Evolutionary conservation across 148 eudicot species (phyloP).

Genomic region (Camellia lanceoleosa): DNA sequence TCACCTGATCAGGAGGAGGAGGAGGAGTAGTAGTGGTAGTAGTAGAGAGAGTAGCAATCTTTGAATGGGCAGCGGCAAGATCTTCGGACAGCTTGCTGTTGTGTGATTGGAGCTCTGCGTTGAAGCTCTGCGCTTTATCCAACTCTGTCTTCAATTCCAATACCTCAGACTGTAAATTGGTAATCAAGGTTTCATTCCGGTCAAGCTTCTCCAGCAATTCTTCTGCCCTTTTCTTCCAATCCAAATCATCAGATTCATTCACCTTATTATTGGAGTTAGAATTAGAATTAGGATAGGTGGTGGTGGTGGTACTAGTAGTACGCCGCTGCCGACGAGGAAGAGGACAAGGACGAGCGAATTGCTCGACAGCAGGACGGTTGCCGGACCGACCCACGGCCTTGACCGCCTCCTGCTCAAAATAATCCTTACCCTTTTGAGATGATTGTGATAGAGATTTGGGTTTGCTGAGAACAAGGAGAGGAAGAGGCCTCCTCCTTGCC

Average conservation of each 20-base stretch:
- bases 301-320: too few species aligned
- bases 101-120: conserved; percentile 16
- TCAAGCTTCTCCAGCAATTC: neutral
- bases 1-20: too few species aligned
- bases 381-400: neutral
- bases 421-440: neutral
- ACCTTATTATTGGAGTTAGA: neutral
- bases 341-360: neutral
- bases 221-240: neutral
- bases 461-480: neutral
- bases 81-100: conserved; percentile 19
- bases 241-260: neutral
- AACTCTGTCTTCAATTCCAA: conserved; percentile 23
- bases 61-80: conserved; percentile 20
- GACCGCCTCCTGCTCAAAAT: neutral
- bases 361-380: conserved; percentile 7
- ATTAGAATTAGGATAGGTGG: neutral
- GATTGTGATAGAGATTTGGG: neutral
- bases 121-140: conserved; percentile 16
- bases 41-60: conserved; percentile 1
- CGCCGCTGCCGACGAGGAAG: neutral
- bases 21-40: too few species aligned
- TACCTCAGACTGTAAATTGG: conserved; percentile 17
- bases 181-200: conserved; percentile 13
- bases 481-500: neutral